Conservation (phyloP, 2,329 filamentous ascomycete species). For the Epichloe baconii region DNA sequence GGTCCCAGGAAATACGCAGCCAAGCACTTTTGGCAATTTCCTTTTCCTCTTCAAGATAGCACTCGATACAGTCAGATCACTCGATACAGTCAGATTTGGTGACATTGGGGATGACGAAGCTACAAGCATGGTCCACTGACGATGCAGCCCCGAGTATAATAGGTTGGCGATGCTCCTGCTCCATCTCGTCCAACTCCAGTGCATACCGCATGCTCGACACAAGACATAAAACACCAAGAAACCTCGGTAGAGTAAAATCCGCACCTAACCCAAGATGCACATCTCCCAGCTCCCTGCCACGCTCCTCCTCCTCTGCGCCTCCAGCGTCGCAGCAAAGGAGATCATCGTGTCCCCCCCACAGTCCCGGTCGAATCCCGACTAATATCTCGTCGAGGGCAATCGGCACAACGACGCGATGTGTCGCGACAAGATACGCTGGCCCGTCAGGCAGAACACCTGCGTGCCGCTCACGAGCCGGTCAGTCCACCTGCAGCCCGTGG, state of each 20-base stretch:
- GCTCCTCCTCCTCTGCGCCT: not conserved
- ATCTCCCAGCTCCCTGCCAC: not conserved
- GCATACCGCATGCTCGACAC: too few species aligned
- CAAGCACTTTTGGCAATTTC: too few species aligned
- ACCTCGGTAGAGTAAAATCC: not conserved
- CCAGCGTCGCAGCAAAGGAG: not conserved
- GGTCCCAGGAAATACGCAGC: not conserved
- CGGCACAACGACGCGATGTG: not conserved
- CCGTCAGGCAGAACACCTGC: not conserved
- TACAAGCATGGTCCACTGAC: too few species aligned
- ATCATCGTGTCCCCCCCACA: not conserved
- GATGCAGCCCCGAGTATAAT: too few species aligned
- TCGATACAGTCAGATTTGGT: too few species aligned
- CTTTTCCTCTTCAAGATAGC: too few species aligned
- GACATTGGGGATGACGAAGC: too few species aligned
- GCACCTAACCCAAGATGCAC: not conserved
- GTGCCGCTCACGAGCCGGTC: not conserved
- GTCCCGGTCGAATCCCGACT: not conserved
- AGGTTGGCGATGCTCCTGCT: too few species aligned
- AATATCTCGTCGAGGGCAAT: not conserved
- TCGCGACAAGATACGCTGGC: not conserved
- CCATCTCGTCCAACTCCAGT: too few species aligned
- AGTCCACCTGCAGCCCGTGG: not conserved
- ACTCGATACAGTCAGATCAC: too few species aligned
- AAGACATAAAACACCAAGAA: too few species aligned